Evolutionary conservation across 2,329 filamentous ascomycete genomes (phyloP).

Genomic region (Clarireedia sp.): DNA sequence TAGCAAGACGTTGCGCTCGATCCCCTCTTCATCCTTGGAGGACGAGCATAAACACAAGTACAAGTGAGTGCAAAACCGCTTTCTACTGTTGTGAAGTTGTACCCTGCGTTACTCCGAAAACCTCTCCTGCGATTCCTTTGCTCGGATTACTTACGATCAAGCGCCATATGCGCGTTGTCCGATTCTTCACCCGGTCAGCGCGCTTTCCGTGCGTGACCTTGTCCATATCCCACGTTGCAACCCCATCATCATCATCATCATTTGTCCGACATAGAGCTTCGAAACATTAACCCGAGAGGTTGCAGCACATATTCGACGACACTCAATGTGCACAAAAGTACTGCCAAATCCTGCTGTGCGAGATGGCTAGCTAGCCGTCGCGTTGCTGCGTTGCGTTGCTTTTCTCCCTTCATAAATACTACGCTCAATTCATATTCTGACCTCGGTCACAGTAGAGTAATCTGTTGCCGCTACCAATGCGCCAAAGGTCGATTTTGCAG

Average conservation of each 20-base stretch:
- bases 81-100: too few species aligned
- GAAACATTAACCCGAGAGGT: constrained; percentile 1
- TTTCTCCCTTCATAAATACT: not conserved
- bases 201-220: constrained; percentile 9
- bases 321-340: constrained; percentile 2
- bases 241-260: constrained; percentile 5
- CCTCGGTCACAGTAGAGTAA: constrained; percentile 10
- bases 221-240: constrained; percentile 9
- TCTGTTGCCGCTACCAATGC: constrained; percentile 1
- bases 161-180: constrained; percentile 8
- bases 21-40: too few species aligned
- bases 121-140: not conserved
- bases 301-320: constrained; percentile 8
- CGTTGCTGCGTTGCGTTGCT: not conserved
- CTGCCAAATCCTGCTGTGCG: not conserved
- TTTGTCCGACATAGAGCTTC: constrained; percentile 4
- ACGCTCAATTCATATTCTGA: constrained; percentile 6
- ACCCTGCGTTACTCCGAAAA: not conserved
- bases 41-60: too few species aligned
- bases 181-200: not conserved
- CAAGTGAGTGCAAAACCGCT: too few species aligned
- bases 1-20: not conserved
- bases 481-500: not conserved
- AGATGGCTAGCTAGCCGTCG: constrained; percentile 3
- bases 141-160: not conserved